Base-by-base conservation (phyloP, 164 flowering plant species). In the Malania oleifera region DNA sequence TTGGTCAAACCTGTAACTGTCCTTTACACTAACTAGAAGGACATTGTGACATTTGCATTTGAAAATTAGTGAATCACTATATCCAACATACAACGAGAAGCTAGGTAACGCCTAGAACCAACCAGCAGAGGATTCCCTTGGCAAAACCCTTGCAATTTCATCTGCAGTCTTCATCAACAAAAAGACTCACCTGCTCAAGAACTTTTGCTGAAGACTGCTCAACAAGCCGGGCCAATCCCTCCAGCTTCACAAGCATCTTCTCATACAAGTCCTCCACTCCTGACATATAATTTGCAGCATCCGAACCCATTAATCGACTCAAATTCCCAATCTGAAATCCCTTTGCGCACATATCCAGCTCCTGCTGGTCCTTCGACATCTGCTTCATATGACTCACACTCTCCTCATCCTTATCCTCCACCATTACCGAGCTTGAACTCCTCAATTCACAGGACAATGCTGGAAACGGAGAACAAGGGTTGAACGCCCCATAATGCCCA, bases 231-330 rank as follows among this genome's bases (percentile, higher is more conserved):
- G 90, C 81, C 80, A 87, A 67, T 5, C 71, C 70, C 45, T 88
- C 84, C 6, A 87, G 73, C 72, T 90, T 93, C 2, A 60, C 70
- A 10, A 90, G 77, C 98, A 90, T 93, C 56, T 79, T 78, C 69
- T 70, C 78, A 61, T 90, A 93, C 81, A 93, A 73, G 45, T 77
- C 77, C 80, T 93, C 97, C 74, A 87, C 45, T 10, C 81, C 82
- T 0, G 57, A 67, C 0, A 84, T 77, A 61, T 83, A 84, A 68
- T 50, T 67, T 1, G 70, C 64, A 0, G 90, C 86, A 18, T 79
- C 82, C 0, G 88, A 59, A 27, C 97, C 95, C 62, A 87, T 50
- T 69, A 92, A 59, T 57, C 75, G 52, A 24, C 80, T 74, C 68
- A 90, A 67, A 29, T 66, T 64, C 75, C 73, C 75, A 48, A 84